Base-by-base conservation (phyloP, 192 early-diverging fungal species). In the Linnemannia hyalina region DNA sequence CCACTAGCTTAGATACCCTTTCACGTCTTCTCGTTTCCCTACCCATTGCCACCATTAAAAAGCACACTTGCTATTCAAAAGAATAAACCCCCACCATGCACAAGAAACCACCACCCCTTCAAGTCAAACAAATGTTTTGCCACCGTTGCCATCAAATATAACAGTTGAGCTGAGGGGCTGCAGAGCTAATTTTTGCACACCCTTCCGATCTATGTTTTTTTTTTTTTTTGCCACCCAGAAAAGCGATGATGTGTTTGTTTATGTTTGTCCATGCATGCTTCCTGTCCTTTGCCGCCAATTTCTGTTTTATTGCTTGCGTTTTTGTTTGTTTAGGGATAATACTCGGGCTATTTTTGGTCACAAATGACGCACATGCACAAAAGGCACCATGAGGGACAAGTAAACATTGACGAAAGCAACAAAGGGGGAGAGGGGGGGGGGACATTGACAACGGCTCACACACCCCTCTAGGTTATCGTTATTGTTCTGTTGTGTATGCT, bases 1-100 rank as follows among this genome's bases (percentile, higher is more conserved):
- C 71, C 38, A 46, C 35, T 73, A 73, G 71, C 9, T 26, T 73
- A 73, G 71, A 73, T 73, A 46, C 71, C 71, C 71, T 18, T 18
- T 15, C 13, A 13, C 42, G 5, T 47, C 11, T 35, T 49, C 44
- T 16, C 16, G 11, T 41, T 42, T 10, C 36, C 26, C 22, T 18
- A 16, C 6, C 22, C 18, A 55, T 55, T 55, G 44, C 52, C 22
- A 57, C 23, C 22, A 57, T 26, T 3, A 26, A 57, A 57, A 57
- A 57, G 8, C 22, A 18, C 2, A 57, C 55, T 9, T 26, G 7
- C 22, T 23, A 57, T 26, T 55, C 1, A 55, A 18, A 5, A 55
- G 52, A 55, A 55, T 55, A 57, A 57, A 57, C n/a, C 0, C 4
- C 23, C 55, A 49, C 6, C n/a, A 9, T 26, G 26, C 55, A 9